Evolutionary conservation across 2,329 filamentous ascomycete genomes (phyloP).

Genomic region (Ophioceras dolichostomum): DNA sequence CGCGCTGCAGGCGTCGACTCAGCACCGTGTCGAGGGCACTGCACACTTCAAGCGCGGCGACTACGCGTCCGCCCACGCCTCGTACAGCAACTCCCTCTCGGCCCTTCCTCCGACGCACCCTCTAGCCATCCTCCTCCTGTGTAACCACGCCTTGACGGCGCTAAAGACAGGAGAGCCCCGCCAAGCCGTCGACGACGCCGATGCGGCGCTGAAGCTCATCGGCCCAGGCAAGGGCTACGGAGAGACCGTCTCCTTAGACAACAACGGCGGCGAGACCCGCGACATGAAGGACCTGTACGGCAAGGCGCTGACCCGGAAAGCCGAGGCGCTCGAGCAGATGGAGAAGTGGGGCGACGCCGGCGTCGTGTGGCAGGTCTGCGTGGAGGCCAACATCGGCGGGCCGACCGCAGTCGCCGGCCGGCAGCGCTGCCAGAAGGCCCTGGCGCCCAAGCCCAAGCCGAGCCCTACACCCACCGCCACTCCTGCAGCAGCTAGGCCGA

Average conservation of each 20-base stretch:
- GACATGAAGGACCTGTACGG: conserved; percentile 90
- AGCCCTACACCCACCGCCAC: conserved; percentile 29
- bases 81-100: conserved; percentile 66
- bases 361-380: conserved; percentile 66
- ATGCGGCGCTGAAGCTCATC: conserved; percentile 68
- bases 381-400: conserved; percentile 79
- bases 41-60: conserved; percentile 91
- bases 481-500: conserved; percentile 30
- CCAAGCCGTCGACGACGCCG: conserved; percentile 72
- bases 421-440: conserved; percentile 77
- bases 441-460: conserved; percentile 53
- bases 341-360: conserved; percentile 86
- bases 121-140: conserved; percentile 75
- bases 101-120: conserved; percentile 70
- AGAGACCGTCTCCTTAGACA: conserved; percentile 62
- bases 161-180: conserved; percentile 90
- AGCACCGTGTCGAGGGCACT: conserved; percentile 67
- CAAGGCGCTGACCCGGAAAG: conserved; percentile 88
- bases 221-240: conserved; percentile 66
- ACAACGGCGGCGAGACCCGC: conserved; percentile 50
- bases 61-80: conserved; percentile 72
- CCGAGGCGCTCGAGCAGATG: conserved; percentile 89
- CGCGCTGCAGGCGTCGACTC: conserved; percentile 63
- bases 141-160: conserved; percentile 80
- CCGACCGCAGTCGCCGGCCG: conserved; percentile 73